Evolutionary conservation across 768 basidiomycete species (phyloP), one percentile per base, ranked within the genome.

Genomic region (Hydnum rufescens): DNA sequence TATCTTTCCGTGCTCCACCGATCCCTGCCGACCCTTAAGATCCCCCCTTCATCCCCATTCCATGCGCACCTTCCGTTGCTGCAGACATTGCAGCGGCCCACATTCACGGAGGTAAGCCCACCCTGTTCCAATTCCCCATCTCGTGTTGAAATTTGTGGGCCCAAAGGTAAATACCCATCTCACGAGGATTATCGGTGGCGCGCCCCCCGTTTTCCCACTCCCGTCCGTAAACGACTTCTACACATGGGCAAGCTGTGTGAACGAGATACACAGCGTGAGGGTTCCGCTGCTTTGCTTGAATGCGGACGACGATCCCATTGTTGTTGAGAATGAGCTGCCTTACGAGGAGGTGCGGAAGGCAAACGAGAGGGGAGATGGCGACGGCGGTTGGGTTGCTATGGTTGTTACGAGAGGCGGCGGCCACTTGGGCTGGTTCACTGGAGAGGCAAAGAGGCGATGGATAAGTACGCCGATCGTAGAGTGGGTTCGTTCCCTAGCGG

Each of bases 371-470:
- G 34, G 34, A 8, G 19, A 39, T 8, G 19, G 19, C 34, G 44
- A 26, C 26, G 44, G 1, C 26, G 44, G 44, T 8, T 47, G 13
- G 13, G 51, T 60, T 36, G 51, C 57, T n/a, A 55, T 63, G 25
- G 62, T 54, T 6, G 50, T 55, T 13, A 62, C 61, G 4, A 23
- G 44, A 29, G 42, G 42, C 30, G 63, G 62, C 4, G 62, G 62
- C 0, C 63, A 64, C 47, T 53, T 64, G 8, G 63, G 63, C 1
- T 64, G 61, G 61, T 62, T 54, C 34, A 23, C n/a, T 4, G 26
- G 26, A 8, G 31, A 32, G 6, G 28, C 49, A 28, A 29, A 29
- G 49, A 29, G 49, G 49, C 6, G 49, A 13, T 50, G 49, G 49
- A 50, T 50, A 6, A 50, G 6, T 8, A 50, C 6, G 49, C 49